phyloP scores from a whole-genome alignment of 1,284 basidiomycete genomes.

The Ganoderma leucocontextum region DNA sequence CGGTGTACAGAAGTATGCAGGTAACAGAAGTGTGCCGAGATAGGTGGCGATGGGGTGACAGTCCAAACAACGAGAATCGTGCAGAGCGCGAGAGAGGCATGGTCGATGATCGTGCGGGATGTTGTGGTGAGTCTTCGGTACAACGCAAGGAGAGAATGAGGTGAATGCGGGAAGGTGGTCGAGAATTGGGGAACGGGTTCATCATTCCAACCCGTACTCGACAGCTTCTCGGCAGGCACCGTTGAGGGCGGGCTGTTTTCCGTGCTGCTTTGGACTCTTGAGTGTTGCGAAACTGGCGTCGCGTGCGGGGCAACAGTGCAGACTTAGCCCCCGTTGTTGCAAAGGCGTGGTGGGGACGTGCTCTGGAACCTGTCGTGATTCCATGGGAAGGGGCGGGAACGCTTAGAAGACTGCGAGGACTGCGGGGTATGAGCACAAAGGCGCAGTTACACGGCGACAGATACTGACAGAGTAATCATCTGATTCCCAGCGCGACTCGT shows the following conservation, averaged over 20 bases:
- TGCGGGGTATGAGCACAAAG: slow-evolving; percentile 35
- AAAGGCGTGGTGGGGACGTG: slow-evolving; percentile 24
- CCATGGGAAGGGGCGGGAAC: slow-evolving; percentile 33
- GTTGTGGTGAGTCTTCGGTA: too few relatives aligned
- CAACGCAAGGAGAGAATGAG: too few relatives aligned
- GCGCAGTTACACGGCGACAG: neutral
- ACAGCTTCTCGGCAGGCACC: too few relatives aligned
- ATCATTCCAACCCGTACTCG: too few relatives aligned
- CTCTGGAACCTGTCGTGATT: slow-evolving; percentile 11
- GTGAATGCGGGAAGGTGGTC: too few relatives aligned
- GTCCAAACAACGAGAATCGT: slow-evolving; percentile 19
- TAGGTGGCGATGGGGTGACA: slow-evolving; percentile 28
- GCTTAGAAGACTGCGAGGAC: slow-evolving; percentile 59
- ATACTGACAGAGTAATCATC: too few relatives aligned
- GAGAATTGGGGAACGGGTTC: too few relatives aligned
- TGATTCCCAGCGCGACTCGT: too few relatives aligned
- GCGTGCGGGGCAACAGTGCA: slow-evolving; percentile 70
- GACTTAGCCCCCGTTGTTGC: slow-evolving; percentile 39
- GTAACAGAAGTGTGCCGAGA: slow-evolving; percentile 30
- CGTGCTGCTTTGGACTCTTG: too few relatives aligned
- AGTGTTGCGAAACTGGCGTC: slow-evolving; percentile 69
- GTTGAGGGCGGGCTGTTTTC: too few relatives aligned
- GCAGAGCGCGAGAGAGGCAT: too few relatives aligned
- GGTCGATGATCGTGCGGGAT: too few relatives aligned
- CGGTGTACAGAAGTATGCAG: slow-evolving; percentile 16